Conservation (phyloP, 371 early-diverging fungal species). For the Syncephalastrum contaminatum region DNA sequence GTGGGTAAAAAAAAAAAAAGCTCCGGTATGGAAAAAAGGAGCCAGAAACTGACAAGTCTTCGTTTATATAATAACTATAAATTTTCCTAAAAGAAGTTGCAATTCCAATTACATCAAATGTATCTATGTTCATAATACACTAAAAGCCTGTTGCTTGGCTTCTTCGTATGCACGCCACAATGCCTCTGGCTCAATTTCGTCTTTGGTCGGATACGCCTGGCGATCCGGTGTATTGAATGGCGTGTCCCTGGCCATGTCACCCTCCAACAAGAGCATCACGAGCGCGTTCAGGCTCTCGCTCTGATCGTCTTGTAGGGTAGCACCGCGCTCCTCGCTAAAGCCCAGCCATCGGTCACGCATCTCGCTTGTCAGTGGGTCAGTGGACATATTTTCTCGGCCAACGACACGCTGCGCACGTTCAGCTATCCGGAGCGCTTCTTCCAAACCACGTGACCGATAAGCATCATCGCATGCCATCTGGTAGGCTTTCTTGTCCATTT, state of each 20-base stretch:
- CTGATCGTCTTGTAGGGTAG: slow-evolving; percentile 22
- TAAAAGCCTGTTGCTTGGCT: neutral
- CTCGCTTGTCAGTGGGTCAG: slow-evolving; percentile 21
- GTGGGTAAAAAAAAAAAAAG: no score
- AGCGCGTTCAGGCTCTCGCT: slow-evolving; percentile 32
- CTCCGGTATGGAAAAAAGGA: no score
- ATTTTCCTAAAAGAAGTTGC: no score
- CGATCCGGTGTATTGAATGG: neutral
- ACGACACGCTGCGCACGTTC: slow-evolving; percentile 37
- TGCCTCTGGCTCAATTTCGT: neutral
- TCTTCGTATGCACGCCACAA: neutral
- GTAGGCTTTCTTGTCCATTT: slow-evolving; percentile 24
- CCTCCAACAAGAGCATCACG: slow-evolving; percentile 41
- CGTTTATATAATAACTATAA: no score
- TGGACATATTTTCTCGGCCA: slow-evolving; percentile 26
- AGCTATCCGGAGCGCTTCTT: slow-evolving; percentile 38
- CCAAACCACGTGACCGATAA: slow-evolving; percentile 35
- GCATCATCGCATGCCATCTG: slow-evolving; percentile 30
- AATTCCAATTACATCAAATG: no score
- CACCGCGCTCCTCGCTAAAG: slow-evolving; percentile 27
- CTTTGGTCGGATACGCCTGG: no score
- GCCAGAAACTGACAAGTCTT: no score
- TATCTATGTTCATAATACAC: no score
- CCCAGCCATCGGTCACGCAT: slow-evolving; percentile 38
- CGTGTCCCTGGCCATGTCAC: slow-evolving; percentile 12